phyloP scores from a whole-genome alignment of 768 basidiomycete genomes.

The Leccinum disarticulatum region DNA sequence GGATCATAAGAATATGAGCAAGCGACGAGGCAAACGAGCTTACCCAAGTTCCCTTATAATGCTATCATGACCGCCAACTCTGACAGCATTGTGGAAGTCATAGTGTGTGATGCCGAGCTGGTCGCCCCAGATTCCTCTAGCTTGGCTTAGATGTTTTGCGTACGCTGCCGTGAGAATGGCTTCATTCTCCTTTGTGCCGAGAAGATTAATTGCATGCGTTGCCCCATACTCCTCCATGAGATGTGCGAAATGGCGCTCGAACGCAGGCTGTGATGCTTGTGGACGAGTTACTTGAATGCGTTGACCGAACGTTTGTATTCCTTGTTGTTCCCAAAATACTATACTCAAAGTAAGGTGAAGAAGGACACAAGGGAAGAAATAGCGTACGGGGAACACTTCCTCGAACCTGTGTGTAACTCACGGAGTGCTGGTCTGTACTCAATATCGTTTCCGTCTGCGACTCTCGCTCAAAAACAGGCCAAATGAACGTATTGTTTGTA shows the following conservation, averaged over 20 bases:
- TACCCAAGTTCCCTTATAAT: slow-evolving; percentile 74
- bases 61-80: slow-evolving; percentile 82
- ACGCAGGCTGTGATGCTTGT: slow-evolving; percentile 94
- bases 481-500: slow-evolving; percentile 2
- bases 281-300: slow-evolving; percentile 94
- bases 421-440: slow-evolving; percentile 80
- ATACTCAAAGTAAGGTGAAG: slow-evolving; percentile 15
- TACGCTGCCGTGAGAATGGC: slow-evolving; percentile 81
- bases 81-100: slow-evolving; percentile 89
- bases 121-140: slow-evolving; percentile 60
- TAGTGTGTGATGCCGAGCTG: slow-evolving; percentile 82
- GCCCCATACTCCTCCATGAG: slow-evolving; percentile 83
- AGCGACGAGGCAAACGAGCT: slow-evolving; percentile 6
- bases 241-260: slow-evolving; percentile 89
- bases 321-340: slow-evolving; percentile 99
- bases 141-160: slow-evolving; percentile 71
- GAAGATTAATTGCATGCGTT: slow-evolving; percentile 86
- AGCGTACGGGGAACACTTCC: slow-evolving; percentile 90
- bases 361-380: slow-evolving; percentile 4
- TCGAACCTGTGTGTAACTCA: slow-evolving; percentile 92
- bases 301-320: slow-evolving; percentile 91
- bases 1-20: slow-evolving; percentile 8
- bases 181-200: slow-evolving; percentile 93
- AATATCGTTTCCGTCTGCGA: slow-evolving; percentile 86
- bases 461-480: slow-evolving; percentile 10